Conservation (phyloP, 2,329 filamentous ascomycete species). For the Penicillium sp. region DNA sequence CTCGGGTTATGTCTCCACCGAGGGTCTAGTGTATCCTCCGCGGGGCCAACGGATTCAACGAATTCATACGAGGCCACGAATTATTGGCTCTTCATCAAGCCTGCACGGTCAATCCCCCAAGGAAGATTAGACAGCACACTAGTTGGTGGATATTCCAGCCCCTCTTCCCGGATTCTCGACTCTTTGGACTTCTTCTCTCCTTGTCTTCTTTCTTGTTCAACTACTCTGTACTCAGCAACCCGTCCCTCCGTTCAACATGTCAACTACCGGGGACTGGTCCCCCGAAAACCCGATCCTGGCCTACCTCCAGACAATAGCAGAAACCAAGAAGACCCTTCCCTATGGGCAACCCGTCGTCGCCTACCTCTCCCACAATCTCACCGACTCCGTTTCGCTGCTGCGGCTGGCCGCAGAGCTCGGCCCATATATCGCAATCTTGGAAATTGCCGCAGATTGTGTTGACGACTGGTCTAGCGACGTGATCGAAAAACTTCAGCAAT, state of each 20-base stretch:
- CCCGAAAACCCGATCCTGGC: slow-evolving; percentile 38
- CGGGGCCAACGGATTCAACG: not conserved
- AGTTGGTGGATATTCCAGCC: slow-evolving; percentile 19
- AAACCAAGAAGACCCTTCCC: slow-evolving; percentile 39
- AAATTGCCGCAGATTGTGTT: slow-evolving; percentile 64
- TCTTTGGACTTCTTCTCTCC: slow-evolving; percentile 6
- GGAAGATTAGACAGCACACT: slow-evolving; percentile 18
- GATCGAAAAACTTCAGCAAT: slow-evolving; percentile 40
- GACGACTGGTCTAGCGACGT: slow-evolving; percentile 62
- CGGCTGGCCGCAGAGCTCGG: slow-evolving; percentile 60
- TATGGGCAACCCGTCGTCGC: slow-evolving; percentile 42
- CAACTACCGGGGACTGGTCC: slow-evolving; percentile 11
- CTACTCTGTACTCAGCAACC: not conserved
- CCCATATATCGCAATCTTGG: slow-evolving; percentile 62
- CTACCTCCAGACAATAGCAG: slow-evolving; percentile 38
- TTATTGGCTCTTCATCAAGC: not conserved
- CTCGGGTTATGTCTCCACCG: slow-evolving; percentile 1
- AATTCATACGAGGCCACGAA: not conserved
- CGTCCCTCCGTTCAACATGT: slow-evolving; percentile 20
- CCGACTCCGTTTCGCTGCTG: slow-evolving; percentile 57
- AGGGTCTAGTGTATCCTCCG: not conserved
- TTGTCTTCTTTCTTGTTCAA: slow-evolving; percentile 4
- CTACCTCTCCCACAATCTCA: slow-evolving; percentile 60
- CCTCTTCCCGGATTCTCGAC: slow-evolving; percentile 15
- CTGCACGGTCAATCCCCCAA: slow-evolving; percentile 7